Conservation (phyloP, 1,284 basidiomycete genomes). For the Cryptococcus sp. region DNA sequence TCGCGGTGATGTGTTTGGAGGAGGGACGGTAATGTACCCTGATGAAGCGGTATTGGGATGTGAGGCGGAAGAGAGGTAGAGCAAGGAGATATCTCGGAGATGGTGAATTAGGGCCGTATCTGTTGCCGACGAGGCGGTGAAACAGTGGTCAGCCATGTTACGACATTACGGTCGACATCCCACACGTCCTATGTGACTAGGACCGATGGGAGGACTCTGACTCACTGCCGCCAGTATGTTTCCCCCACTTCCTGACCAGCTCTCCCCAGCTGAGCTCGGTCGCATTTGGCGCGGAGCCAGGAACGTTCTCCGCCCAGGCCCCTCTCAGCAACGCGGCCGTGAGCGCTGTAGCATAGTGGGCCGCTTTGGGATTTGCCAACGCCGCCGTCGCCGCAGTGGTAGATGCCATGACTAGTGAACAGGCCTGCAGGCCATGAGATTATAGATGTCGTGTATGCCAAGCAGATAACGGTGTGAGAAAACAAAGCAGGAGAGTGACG, state of each 20-base stretch:
- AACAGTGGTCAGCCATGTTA: background rate
- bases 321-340: conserved; percentile 48
- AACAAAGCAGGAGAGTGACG: background rate
- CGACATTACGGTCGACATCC: no score
- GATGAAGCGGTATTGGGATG: conserved; percentile 24
- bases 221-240: conserved; percentile 65
- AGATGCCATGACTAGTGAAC: no score
- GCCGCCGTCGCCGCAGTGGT: background rate
- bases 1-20: conserved; percentile 10
- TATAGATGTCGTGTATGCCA: background rate
- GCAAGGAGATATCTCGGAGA: conserved; percentile 47
- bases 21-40: conserved; percentile 29
- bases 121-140: background rate
- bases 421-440: background rate
- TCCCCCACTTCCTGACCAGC: conserved; percentile 82
- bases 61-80: conserved; percentile 41
- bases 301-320: conserved; percentile 53
- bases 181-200: no score
- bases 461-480: background rate
- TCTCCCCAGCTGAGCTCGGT: conserved; percentile 70
- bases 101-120: conserved; percentile 32
- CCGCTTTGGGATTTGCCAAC: conserved; percentile 42
- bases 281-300: conserved; percentile 67
- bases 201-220: conserved; percentile 37
- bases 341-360: conserved; percentile 46